phyloP scores from a whole-genome alignment of 108 stramenopile genomes.

The Skeletonema costatum region DNA sequence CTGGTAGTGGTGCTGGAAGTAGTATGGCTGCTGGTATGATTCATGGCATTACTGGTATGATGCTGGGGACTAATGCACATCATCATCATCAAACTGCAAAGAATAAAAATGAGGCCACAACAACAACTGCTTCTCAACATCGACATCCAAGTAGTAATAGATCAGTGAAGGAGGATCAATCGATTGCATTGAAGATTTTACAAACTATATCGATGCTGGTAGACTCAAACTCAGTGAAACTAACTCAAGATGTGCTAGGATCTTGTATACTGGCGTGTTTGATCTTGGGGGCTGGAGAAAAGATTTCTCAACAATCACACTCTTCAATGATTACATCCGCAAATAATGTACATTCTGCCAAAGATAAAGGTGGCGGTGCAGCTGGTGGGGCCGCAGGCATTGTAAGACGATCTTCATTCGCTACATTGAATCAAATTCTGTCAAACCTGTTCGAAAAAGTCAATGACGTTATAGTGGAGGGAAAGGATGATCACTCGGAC shows the following conservation, averaged over 20 bases:
- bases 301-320: neutral
- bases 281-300: conserved; percentile 41
- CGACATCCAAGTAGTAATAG: conserved; percentile 21
- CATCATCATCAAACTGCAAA: conserved; percentile 1
- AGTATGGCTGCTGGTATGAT: conserved; percentile 40
- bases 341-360: conserved; percentile 4
- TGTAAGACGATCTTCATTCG: conserved; percentile 43
- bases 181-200: conserved; percentile 44
- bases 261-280: conserved; percentile 43
- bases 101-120: neutral
- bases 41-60: neutral
- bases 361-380: conserved; percentile 4
- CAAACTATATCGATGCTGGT: conserved; percentile 52
- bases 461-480: conserved; percentile 34
- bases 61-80: conserved; percentile 25
- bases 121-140: neutral
- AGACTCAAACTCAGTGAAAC: conserved; percentile 40
- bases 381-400: conserved; percentile 26
- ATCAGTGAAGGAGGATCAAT: conserved; percentile 52
- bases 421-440: conserved; percentile 51
- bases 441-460: conserved; percentile 43
- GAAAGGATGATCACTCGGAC: neutral
- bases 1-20: neutral
- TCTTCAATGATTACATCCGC: neutral
- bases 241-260: conserved; percentile 46